Base-by-base conservation (phyloP, 2,329 filamentous ascomycete genomes). In the Pseudogymnoascus verrucosus region DNA sequence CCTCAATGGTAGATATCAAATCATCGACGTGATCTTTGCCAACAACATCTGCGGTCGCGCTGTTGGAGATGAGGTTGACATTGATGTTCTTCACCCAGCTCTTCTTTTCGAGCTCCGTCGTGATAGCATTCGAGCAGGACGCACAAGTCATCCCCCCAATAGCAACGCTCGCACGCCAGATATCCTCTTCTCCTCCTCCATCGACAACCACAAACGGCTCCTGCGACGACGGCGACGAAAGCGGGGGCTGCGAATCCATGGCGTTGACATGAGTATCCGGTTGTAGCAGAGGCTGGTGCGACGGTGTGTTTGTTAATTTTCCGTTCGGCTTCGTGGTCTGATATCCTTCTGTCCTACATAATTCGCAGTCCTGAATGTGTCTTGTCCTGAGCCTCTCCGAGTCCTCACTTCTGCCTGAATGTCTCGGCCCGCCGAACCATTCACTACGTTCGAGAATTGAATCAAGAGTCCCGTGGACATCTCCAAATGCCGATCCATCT, bases 131-230 rank as follows among this genome's bases (percentile, higher is more conserved):
- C 11, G 76, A 78, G 68, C 83, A 85, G 14, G 82, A 78, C 31
- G 80, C 79, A 71, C 83, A 85, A 51, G 80, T 84, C 83, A 85
- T 85, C 6, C 83, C 83, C 21, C 76, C 78, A 64, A 85, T 79
- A 26, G 79, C 73, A 10, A 86, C 67, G 0, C 77, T 80, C 1
- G 79, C 82, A 40, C 78, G 75, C 78, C 81, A 86, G n/a, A 69
- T 69, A 8, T 73, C 66, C 19, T 72, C 69, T 7, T 69, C 67
- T 2, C 73, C 70, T 4, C 71, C 72, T 16, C 71, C 70, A 60
- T 77, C 76, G 36, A 78, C 68, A 5, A 74, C 72, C 8, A 79
- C 71, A 51, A 71, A 63, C 14, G 69, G 60, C 16, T 66, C 37
- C 26, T 57, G 51, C 51, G 51, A 34, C 51, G 51, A 57, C 51